Conservation (phyloP, 1,139 yeast species). For the Suhomyces guaymorum region DNA sequence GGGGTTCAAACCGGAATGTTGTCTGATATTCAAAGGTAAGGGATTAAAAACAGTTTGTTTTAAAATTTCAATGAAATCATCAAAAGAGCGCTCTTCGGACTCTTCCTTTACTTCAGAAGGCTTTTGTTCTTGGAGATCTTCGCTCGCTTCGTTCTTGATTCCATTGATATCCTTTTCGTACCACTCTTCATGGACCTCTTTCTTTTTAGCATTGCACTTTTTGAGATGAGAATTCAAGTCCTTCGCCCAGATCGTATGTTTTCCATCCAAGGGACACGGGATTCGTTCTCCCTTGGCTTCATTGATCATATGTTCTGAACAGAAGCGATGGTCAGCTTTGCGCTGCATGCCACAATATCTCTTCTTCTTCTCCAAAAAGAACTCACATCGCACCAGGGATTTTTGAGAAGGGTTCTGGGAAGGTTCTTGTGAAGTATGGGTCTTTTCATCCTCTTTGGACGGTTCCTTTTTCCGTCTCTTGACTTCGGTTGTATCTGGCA, state of each 20-base stretch:
- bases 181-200: slow-evolving; percentile 43
- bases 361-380: slow-evolving; percentile 46
- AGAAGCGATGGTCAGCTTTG: slow-evolving; percentile 48
- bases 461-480: slow-evolving; percentile 22
- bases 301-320: slow-evolving; percentile 60
- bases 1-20: slow-evolving; percentile 33
- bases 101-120: not conserved
- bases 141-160: slow-evolving; percentile 13
- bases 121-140: slow-evolving; percentile 21
- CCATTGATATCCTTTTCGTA: slow-evolving; percentile 41
- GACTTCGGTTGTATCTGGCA: slow-evolving; percentile 8
- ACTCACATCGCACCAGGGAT: slow-evolving; percentile 44
- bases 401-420: too few species aligned
- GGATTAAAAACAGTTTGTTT: slow-evolving; percentile 19
- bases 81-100: slow-evolving; percentile 13
- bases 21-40: slow-evolving; percentile 15
- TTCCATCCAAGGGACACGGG: slow-evolving; percentile 75
- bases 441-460: too few species aligned
- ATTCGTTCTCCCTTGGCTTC: slow-evolving; percentile 41
- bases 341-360: slow-evolving; percentile 65
- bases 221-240: slow-evolving; percentile 57
- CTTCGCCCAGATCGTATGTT: slow-evolving; percentile 69
- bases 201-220: slow-evolving; percentile 57
- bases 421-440: too few species aligned
- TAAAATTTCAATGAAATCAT: slow-evolving; percentile 26